A percentile compares a stretch with the other conserved stretches of the same genome.
Conservation (phyloP, 306 rosid genomes). For the Vigna nakashimae region DNA sequence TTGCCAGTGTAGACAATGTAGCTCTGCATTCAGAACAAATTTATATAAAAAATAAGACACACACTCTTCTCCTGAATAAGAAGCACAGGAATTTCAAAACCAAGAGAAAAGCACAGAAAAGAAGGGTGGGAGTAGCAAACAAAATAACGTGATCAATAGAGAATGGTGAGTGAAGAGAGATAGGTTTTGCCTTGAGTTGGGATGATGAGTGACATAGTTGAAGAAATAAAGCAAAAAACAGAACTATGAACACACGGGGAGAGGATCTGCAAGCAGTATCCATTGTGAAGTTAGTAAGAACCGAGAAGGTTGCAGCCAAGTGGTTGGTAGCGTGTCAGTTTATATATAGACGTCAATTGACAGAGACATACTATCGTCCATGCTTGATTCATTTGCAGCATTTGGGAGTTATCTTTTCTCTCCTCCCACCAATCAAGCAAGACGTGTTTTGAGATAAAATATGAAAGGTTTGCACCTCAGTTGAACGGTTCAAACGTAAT, state of each 20-base stretch:
- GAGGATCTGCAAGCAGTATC: background rate
- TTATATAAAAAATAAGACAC: background rate
- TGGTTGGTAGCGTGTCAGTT: background rate
- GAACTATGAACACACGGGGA: slow-evolving; percentile 16
- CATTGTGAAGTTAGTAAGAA: slow-evolving; percentile 13
- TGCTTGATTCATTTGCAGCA: background rate
- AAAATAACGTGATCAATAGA: background rate
- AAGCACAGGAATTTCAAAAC: background rate
- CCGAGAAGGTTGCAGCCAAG: background rate
- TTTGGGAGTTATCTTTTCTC: background rate
- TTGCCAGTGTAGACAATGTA: slow-evolving; percentile 56
- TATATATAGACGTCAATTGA: background rate
- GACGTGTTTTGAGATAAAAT: background rate
- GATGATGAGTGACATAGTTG: slow-evolving; percentile 37
- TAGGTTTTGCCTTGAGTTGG: slow-evolving; percentile 4
- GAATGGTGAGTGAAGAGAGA: background rate
- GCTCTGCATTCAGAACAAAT: slow-evolving; percentile 36
- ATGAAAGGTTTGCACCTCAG: background rate
- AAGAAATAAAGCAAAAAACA: slow-evolving; percentile 34
- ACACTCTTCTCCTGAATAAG: background rate
- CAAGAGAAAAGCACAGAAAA: background rate
- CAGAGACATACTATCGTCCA: background rate
- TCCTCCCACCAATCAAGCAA: slow-evolving; percentile 10
- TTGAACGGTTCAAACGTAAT: background rate
- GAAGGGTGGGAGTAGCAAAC: background rate